Evolutionary conservation across 2,329 filamentous ascomycete genomes (phyloP), one percentile per base, ranked within the genome.

Genomic region (Polytolypa hystricis): DNA sequence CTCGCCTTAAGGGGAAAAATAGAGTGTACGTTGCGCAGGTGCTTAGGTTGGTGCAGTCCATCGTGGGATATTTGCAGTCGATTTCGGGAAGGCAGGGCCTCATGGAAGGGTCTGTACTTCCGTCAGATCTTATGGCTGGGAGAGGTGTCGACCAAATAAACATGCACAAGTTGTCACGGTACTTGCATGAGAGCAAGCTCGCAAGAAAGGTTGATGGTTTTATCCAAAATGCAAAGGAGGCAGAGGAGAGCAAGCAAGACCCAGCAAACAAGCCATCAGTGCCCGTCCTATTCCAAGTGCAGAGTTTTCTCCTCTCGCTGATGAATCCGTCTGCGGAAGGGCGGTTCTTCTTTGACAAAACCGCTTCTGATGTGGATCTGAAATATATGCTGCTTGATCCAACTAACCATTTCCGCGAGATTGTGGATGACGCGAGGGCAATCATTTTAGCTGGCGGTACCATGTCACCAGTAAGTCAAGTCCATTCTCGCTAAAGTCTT

Each of bases 141-240:
- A 94, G 93, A 54, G 85, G 85, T 0, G 81, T 91, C 16, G 91
- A 98, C 52, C 89, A 96, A 52, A 87, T 98, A 61, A 94, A 96
- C 50, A 73, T 95, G 19, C 89, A 84, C 60, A 89, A 91, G 53
- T 69, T 98, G 10, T 78, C 87, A 20, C 73, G 77, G 29, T 96
- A 96, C 56, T 74, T 98, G 3, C 82, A 89, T 51, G 81, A 91
- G 44, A 95, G 87, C 43, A 95, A 93, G 51, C 65, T 98, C 9
- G 87, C 89, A 1, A 82, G 87, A 45, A 98, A 98, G 57, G 83
- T 96, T 8, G 89, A 98, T 60, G 82, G 84, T 33, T 98, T 96
- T 52, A 74, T 78, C 3, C 70, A 74, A 3, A 41, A 57, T 73
- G 1, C 71, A 78, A 38, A 67, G 72, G 33, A 60, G 63, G 31